Conservation (phyloP, 306 rosid genomes). For the Fragaria iinumae region DNA sequence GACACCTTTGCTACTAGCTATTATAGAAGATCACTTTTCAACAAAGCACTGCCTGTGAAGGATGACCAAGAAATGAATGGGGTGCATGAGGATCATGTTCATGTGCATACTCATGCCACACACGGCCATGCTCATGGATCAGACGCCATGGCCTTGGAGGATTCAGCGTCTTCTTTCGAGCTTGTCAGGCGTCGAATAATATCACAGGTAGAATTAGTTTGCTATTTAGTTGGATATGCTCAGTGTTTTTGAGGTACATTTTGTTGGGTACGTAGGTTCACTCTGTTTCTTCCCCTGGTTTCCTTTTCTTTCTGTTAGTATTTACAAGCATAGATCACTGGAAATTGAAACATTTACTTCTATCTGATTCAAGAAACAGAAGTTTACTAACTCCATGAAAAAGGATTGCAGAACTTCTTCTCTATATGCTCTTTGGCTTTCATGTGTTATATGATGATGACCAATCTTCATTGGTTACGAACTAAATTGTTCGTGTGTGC, state of each 20-base stretch:
- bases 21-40: slow-evolving; percentile 38
- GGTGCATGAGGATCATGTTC: slow-evolving; percentile 67
- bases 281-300: not conserved
- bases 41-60: slow-evolving; percentile 30
- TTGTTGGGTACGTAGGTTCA: not conserved
- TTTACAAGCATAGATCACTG: no score
- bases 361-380: not conserved
- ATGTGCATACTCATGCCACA: slow-evolving; percentile 89
- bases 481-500: not conserved
- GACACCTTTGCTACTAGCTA: slow-evolving; percentile 54
- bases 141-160: slow-evolving; percentile 1
- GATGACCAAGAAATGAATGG: slow-evolving; percentile 27
- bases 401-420: not conserved
- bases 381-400: not conserved
- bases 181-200: slow-evolving; percentile 63
- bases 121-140: slow-evolving; percentile 96
- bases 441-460: not conserved
- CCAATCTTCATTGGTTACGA: not conserved
- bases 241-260: not conserved
- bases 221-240: not conserved
- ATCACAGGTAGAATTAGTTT: slow-evolving; percentile 57
- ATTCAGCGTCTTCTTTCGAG: slow-evolving; percentile 29
- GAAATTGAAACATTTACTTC: not conserved
- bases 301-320: not conserved
- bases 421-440: not conserved